Evolutionary conservation across 352 stramenopile genomes (phyloP).

Genomic region (Stramenopiles sp.): DNA sequence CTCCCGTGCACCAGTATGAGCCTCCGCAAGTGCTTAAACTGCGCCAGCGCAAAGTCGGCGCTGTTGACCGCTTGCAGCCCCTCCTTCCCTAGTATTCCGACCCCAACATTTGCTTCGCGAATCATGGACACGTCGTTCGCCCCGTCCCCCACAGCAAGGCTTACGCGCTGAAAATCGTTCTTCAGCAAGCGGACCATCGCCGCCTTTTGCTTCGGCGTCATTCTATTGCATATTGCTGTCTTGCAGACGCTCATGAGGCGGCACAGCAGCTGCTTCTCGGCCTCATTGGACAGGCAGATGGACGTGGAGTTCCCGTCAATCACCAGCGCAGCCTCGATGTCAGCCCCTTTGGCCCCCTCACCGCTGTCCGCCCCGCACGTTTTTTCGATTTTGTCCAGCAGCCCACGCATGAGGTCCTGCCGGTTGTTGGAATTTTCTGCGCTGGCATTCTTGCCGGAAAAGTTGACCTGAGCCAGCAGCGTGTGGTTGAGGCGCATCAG

Average conservation of each 20-base stretch:
- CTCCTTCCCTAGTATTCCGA: constrained; percentile 60
- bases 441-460: no score
- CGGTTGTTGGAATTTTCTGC: no score
- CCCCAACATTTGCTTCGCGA: constrained; percentile 51
- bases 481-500: no score
- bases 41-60: constrained; percentile 52
- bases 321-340: constrained; percentile 64
- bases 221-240: constrained; percentile 60
- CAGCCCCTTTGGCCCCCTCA: no score
- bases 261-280: constrained; percentile 64
- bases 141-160: constrained; percentile 51
- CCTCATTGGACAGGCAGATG: constrained; percentile 54
- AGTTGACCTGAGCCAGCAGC: no score
- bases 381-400: no score
- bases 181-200: constrained; percentile 55
- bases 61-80: constrained; percentile 52
- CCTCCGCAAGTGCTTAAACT: constrained; percentile 54
- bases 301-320: constrained; percentile 59
- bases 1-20: constrained; percentile 53
- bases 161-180: constrained; percentile 60
- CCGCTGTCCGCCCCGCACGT: no score
- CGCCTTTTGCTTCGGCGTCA: constrained; percentile 53
- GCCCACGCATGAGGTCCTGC: no score
- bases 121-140: constrained; percentile 67
- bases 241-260: constrained; percentile 63